phyloP scores from a whole-genome alignment of 306 rosid species.

The Cucumis cinereus region DNA sequence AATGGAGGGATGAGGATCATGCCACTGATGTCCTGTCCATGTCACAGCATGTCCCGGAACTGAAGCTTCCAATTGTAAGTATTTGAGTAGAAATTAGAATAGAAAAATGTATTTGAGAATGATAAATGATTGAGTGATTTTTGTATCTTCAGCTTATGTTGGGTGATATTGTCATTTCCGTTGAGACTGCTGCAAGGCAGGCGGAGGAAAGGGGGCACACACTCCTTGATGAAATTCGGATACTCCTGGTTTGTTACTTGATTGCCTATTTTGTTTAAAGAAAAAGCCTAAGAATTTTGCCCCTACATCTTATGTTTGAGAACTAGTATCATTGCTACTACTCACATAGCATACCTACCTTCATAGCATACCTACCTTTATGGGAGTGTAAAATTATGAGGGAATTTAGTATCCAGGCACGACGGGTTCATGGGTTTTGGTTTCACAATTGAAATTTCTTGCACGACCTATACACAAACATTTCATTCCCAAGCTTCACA shows the following conservation, averaged over 20 bases:
- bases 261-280: slow-evolving; percentile 8
- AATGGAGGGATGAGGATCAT: slow-evolving; percentile 87
- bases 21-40: slow-evolving; percentile 80
- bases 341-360: background rate
- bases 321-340: background rate
- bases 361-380: background rate
- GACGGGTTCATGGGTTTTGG: background rate
- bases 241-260: slow-evolving; percentile 58
- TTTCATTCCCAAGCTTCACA: background rate
- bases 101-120: background rate
- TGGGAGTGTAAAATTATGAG: background rate
- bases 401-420: background rate
- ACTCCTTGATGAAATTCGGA: slow-evolving; percentile 76
- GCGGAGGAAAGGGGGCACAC: slow-evolving; percentile 83
- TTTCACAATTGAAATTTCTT: background rate
- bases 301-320: background rate
- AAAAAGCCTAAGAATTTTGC: slow-evolving; percentile 1
- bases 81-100: background rate
- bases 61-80: slow-evolving; percentile 71
- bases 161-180: slow-evolving; percentile 78
- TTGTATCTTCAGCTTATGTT: slow-evolving; percentile 64
- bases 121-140: slow-evolving; percentile 14
- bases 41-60: slow-evolving; percentile 67
- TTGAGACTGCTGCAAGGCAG: slow-evolving; percentile 87
- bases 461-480: background rate